Evolutionary conservation across 306 rosid genomes (phyloP).

Genomic region (Vigna angularis): DNA sequence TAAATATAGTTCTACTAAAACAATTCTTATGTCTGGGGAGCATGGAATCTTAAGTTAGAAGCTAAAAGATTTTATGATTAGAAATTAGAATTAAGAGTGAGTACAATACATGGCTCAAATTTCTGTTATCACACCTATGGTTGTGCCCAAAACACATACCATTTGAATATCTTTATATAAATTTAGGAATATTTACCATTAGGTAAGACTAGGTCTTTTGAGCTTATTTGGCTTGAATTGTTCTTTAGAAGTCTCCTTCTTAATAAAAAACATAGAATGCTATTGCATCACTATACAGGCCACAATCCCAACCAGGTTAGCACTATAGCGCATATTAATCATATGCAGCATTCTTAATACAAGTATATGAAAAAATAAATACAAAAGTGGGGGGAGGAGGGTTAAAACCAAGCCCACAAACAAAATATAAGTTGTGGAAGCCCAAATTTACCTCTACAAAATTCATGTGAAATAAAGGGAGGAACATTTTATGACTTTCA

Average conservation of each 20-base stretch:
- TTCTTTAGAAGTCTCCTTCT: not conserved
- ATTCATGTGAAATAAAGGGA: too few species aligned
- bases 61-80: constrained; percentile 31
- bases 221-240: constrained; percentile 26
- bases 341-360: too few species aligned
- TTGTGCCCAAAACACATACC: constrained; percentile 7
- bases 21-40: constrained; percentile 9
- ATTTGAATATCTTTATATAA: constrained; percentile 1
- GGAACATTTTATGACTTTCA: too few species aligned
- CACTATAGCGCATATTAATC: too few species aligned
- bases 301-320: too few species aligned
- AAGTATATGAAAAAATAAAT: too few species aligned
- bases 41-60: constrained; percentile 13
- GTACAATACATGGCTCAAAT: constrained; percentile 25
- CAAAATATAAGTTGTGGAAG: too few species aligned
- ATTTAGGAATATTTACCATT: constrained; percentile 10
- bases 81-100: constrained; percentile 31
- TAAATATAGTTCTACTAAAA: constrained; percentile 26
- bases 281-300: too few species aligned
- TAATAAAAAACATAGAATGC: too few species aligned
- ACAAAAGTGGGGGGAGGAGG: too few species aligned
- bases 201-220: not conserved
- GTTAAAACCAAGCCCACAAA: too few species aligned
- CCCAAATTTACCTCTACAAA: too few species aligned
- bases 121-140: not conserved